These are phyloP conservation scores for Flueggea neowawraea DNA, from an alignment of 441 rosid genomes.

Conservation along the genomic window DNA sequence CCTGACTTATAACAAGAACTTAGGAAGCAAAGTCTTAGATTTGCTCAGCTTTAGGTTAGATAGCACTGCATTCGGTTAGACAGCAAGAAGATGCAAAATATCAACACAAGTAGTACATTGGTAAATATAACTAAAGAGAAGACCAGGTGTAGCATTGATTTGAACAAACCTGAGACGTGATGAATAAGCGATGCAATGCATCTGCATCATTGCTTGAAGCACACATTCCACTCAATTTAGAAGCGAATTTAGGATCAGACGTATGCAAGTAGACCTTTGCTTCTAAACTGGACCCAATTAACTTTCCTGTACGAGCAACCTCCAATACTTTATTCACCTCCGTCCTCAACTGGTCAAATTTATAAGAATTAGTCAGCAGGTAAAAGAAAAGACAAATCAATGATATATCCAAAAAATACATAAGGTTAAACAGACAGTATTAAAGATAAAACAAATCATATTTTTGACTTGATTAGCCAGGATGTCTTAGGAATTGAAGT, in stretches of 20 bases:
- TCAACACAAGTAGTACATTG: too few species aligned
- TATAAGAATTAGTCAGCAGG: slow-evolving; percentile 10
- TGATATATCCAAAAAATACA: too few species aligned
- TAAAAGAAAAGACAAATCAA: background rate
- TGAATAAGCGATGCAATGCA: slow-evolving; percentile 70
- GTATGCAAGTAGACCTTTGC: slow-evolving; percentile 78
- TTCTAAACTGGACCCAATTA: slow-evolving; percentile 94
- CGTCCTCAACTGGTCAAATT: slow-evolving; percentile 65
- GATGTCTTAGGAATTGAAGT: slow-evolving; percentile 1
- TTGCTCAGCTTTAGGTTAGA: too few species aligned
- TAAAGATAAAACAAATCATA: too few species aligned
- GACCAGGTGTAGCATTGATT: background rate
- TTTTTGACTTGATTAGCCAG: too few species aligned
- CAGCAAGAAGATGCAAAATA: too few species aligned
- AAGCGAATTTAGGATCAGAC: slow-evolving; percentile 50
- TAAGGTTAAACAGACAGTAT: background rate
- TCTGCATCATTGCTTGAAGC: slow-evolving; percentile 69
- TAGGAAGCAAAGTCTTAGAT: too few species aligned
- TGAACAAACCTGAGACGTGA: slow-evolving; percentile 77
- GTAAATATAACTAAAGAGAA: too few species aligned
- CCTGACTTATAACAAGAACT: too few species aligned
- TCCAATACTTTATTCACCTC: slow-evolving; percentile 96
- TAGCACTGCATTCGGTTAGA: too few species aligned
- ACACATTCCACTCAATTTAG: slow-evolving; percentile 51
- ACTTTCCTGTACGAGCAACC: slow-evolving; percentile 75